These are phyloP conservation scores for Suillus clintonianus DNA, from an alignment of 768 basidiomycete species.

Conservation along the genomic window DNA sequence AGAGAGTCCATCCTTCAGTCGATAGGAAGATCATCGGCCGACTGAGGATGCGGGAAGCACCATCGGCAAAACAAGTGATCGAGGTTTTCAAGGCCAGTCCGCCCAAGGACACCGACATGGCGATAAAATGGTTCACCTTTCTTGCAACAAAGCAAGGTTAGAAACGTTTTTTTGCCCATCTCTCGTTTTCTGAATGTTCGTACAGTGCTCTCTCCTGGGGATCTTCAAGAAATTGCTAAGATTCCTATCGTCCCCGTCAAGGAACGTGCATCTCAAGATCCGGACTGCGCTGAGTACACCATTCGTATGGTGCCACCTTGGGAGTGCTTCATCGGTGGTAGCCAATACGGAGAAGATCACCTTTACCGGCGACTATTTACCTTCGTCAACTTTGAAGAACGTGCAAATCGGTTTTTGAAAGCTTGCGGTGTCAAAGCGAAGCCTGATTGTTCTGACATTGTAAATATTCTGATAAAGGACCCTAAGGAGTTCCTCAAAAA, in stretches of 20 bases:
- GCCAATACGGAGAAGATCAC: constrained; percentile 36
- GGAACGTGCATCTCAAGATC: constrained; percentile 13
- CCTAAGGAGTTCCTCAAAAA: constrained; percentile 67
- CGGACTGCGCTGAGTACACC: background rate
- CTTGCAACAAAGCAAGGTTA: constrained; percentile 60
- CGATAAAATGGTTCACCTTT: constrained; percentile 60
- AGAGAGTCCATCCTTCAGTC: constrained; percentile 53
- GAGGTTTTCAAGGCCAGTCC: constrained; percentile 52
- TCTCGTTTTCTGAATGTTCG: constrained; percentile 3
- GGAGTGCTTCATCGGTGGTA: constrained; percentile 60
- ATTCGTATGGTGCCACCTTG: constrained; percentile 51
- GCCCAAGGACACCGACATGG: constrained; percentile 50
- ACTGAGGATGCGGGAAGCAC: constrained; percentile 66
- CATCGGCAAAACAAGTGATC: constrained; percentile 58
- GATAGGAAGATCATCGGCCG: constrained; percentile 50
- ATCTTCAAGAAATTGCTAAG: constrained; percentile 55
- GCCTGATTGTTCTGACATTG: constrained; percentile 79
- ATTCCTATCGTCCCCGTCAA: constrained; percentile 64
- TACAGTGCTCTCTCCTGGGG: constrained; percentile 53
- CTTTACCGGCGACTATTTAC: constrained; percentile 77
- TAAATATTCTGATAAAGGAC: constrained; percentile 61
- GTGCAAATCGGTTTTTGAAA: constrained; percentile 76
- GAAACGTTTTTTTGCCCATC: background rate
- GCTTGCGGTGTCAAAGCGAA: constrained; percentile 85
- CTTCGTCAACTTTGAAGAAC: constrained; percentile 79